A percentile compares a stretch with the other conserved stretches of the same genome.
Evolutionary conservation across 2,329 filamentous ascomycete genomes (phyloP).

Genomic region (Ophiocordyceps robertsii): DNA sequence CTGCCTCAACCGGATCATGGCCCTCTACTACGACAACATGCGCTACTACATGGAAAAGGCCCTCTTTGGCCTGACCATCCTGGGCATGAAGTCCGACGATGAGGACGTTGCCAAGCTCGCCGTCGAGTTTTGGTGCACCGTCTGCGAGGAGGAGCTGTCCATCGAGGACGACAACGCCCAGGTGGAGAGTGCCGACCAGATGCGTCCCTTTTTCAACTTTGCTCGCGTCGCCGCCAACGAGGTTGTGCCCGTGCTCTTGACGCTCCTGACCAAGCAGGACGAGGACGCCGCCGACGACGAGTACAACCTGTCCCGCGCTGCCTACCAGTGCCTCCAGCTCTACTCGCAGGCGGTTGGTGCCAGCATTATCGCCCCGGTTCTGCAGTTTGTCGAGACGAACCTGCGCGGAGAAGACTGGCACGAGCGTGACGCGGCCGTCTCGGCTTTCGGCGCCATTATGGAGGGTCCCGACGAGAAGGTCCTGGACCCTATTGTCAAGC

Average conservation of each 20-base stretch:
- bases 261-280: slow-evolving; percentile 88
- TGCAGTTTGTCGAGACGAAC: slow-evolving; percentile 84
- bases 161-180: slow-evolving; percentile 91
- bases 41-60: slow-evolving; percentile 99
- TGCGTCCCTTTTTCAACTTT: slow-evolving; percentile 92
- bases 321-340: slow-evolving; percentile 92
- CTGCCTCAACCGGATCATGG: slow-evolving; percentile 97
- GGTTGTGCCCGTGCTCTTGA: slow-evolving; percentile 82
- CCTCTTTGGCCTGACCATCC: slow-evolving; percentile 88
- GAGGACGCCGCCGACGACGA: slow-evolving; percentile 95
- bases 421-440: slow-evolving; percentile 85
- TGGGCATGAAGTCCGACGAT: slow-evolving; percentile 96
- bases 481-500: slow-evolving; percentile 87
- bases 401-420: slow-evolving; percentile 90
- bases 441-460: slow-evolving; percentile 97
- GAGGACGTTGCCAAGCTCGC: slow-evolving; percentile 97
- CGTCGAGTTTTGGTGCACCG: slow-evolving; percentile 99
- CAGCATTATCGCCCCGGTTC: slow-evolving; percentile 72
- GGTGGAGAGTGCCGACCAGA: slow-evolving; percentile 65
- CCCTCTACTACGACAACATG: slow-evolving; percentile 98
- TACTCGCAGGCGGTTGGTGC: slow-evolving; percentile 86
- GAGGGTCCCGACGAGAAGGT: slow-evolving; percentile 91
- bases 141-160: slow-evolving; percentile 94
- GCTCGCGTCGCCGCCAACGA: slow-evolving; percentile 84
- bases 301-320: slow-evolving; percentile 89